Conservation (phyloP, 1,284 basidiomycete species). For the Rhodotorula sp. region DNA sequence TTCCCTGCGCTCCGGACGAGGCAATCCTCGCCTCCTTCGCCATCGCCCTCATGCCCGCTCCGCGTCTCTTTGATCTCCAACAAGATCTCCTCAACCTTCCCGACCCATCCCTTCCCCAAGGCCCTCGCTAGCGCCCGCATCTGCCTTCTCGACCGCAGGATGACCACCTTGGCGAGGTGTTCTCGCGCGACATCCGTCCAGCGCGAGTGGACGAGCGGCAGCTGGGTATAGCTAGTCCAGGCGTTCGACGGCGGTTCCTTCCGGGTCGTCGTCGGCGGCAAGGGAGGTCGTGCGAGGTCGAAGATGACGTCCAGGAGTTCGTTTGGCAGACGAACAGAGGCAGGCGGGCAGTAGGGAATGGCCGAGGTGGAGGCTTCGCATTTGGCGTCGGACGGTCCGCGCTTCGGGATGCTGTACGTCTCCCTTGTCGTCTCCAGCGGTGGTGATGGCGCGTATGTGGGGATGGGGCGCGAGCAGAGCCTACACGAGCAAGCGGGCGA, state of each 20-base stretch:
- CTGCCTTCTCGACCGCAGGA: background rate
- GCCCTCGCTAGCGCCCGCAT: slow-evolving; percentile 1
- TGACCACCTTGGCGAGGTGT: background rate
- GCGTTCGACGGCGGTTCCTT: background rate
- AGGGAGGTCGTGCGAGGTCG: slow-evolving; percentile 2
- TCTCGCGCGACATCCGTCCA: slow-evolving; percentile 7
- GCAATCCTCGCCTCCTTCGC: background rate
- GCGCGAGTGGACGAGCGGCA: slow-evolving; percentile 14
- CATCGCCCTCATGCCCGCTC: background rate
- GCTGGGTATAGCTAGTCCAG: background rate
- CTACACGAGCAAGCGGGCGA: background rate
- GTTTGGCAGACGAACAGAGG: slow-evolving; percentile 10
- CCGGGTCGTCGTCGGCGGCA: background rate
- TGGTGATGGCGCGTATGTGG: background rate
- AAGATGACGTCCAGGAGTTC: slow-evolving; percentile 19
- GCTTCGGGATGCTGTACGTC: too few relatives aligned
- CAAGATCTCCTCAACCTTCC: slow-evolving; percentile 14
- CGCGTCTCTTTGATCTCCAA: slow-evolving; percentile 12
- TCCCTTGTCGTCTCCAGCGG: background rate
- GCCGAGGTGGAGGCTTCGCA: background rate
- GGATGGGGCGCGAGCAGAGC: slow-evolving; percentile 1
- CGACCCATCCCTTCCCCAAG: background rate
- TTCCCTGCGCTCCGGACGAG: background rate
- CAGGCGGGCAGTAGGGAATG: background rate
- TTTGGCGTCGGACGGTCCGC: background rate